Evolutionary conservation across 768 basidiomycete genomes (phyloP).

Genomic region (Pleurotus platypus): DNA sequence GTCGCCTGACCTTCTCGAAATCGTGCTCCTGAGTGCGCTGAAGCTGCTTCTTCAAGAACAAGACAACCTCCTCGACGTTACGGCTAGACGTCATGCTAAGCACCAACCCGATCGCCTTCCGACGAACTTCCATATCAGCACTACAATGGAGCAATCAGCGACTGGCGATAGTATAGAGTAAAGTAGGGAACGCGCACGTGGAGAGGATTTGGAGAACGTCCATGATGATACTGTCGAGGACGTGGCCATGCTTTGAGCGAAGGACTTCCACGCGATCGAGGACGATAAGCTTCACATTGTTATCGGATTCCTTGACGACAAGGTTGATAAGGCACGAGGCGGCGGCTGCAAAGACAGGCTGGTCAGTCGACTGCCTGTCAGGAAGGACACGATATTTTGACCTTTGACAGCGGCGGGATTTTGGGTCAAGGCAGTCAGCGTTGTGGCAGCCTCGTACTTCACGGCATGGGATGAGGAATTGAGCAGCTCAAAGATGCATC

Average conservation of each 20-base stretch:
- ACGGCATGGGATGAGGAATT: constrained; percentile 89
- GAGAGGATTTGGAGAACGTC: constrained; percentile 90
- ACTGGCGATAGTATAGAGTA: background rate
- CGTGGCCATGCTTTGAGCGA: constrained; percentile 79
- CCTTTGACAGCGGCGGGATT: constrained; percentile 96
- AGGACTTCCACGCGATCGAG: constrained; percentile 85
- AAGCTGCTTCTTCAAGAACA: constrained; percentile 98
- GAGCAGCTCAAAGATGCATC: constrained; percentile 88
- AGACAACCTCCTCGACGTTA: constrained; percentile 94
- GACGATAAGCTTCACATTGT: constrained; percentile 98
- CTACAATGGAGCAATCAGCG: constrained; percentile 31
- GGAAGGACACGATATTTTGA: constrained; percentile 20
- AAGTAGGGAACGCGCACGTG: constrained; percentile 38
- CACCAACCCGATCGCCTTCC: constrained; percentile 87
- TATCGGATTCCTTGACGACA: constrained; percentile 93
- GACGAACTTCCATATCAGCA: constrained; percentile 93
- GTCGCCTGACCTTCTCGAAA: constrained; percentile 73
- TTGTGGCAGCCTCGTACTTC: constrained; percentile 96
- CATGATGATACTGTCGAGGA: constrained; percentile 91
- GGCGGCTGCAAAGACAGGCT: constrained; percentile 56
- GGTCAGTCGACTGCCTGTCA: background rate
- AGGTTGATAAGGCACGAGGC: constrained; percentile 86
- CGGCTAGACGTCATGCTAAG: constrained; percentile 90
- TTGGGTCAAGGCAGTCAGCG: constrained; percentile 89
- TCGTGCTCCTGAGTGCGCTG: constrained; percentile 88